Conservation (phyloP, 768 basidiomycete genomes). For the Naematelia encephala region DNA sequence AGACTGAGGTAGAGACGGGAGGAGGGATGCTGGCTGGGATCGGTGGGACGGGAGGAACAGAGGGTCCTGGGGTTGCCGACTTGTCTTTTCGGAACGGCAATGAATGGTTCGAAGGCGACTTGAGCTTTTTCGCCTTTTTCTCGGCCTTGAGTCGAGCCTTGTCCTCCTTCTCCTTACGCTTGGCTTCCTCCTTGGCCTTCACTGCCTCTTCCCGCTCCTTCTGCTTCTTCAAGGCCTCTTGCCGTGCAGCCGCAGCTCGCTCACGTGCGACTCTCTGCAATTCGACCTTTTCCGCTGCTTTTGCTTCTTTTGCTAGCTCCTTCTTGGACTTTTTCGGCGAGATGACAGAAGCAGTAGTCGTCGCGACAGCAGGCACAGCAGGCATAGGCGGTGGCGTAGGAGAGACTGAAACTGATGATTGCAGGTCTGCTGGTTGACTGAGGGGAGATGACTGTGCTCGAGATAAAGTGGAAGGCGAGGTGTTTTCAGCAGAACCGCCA, state of each 20-base stretch:
- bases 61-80: not conserved
- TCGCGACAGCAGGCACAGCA: not conserved
- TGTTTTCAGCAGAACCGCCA: not conserved
- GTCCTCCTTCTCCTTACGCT: slow-evolving; percentile 35
- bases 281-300: slow-evolving; percentile 37
- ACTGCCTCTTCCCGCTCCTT: slow-evolving; percentile 16
- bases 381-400: slow-evolving; percentile 16
- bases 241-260: slow-evolving; percentile 26
- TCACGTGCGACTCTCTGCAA: slow-evolving; percentile 23
- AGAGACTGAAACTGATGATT: slow-evolving; percentile 11
- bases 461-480: slow-evolving; percentile 3
- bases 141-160: slow-evolving; percentile 17
- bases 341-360: not conserved
- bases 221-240: slow-evolving; percentile 30
- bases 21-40: not conserved
- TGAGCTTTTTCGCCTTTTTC: slow-evolving; percentile 4
- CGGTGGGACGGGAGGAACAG: not conserved
- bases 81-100: slow-evolving; percentile 5
- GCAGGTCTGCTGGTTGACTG: not conserved
- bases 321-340: slow-evolving; percentile 35
- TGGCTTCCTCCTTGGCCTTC: slow-evolving; percentile 26
- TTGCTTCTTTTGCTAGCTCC: slow-evolving; percentile 42
- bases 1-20: not conserved
- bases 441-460: not conserved
- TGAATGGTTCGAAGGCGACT: slow-evolving; percentile 3